Evolutionary conservation across 2,329 filamentous ascomycete genomes (phyloP).

Genomic region (Epichloe coenophiala): DNA sequence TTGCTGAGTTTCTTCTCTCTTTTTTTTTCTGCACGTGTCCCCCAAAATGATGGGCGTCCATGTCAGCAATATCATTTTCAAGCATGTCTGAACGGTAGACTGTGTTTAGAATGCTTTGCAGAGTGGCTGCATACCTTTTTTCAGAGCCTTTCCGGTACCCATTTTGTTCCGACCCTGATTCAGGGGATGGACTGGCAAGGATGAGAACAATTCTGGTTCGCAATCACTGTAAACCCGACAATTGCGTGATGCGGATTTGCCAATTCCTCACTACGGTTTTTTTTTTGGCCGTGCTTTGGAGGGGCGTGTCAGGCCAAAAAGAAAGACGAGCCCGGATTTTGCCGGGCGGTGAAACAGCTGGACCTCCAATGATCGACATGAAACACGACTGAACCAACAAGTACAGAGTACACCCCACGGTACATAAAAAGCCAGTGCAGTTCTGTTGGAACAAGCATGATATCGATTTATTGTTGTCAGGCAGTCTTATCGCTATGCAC

Average conservation of each 20-base stretch:
- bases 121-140: background rate
- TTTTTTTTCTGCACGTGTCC: background rate
- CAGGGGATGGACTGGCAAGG: background rate
- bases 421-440: too few species aligned
- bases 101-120: background rate
- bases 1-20: background rate
- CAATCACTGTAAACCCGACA: background rate
- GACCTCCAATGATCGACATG: background rate
- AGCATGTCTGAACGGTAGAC: background rate
- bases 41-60: too few species aligned
- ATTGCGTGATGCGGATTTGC: background rate
- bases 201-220: background rate
- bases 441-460: too few species aligned
- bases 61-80: background rate
- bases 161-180: background rate
- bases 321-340: background rate
- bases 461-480: too few species aligned
- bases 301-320: background rate
- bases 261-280: background rate
- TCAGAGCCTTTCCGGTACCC: background rate
- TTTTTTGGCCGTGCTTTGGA: background rate
- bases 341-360: constrained; percentile 6
- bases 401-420: too few species aligned
- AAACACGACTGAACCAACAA: too few species aligned
- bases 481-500: too few species aligned